Base-by-base conservation (phyloP, 495 filamentous ascomycete species). In the Parathielavia appendiculata region DNA sequence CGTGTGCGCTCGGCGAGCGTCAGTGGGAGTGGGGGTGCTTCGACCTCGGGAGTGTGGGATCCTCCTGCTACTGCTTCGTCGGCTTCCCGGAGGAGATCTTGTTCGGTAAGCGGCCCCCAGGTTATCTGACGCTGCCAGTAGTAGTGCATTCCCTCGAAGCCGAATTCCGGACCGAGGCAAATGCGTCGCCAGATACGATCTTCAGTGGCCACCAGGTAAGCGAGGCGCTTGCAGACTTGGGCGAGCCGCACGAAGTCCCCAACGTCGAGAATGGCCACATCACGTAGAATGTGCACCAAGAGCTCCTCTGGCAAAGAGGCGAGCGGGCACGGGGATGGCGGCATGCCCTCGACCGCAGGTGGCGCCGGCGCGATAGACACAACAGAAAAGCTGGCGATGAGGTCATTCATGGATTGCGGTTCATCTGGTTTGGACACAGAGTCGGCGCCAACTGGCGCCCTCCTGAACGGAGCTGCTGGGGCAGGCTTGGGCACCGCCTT, bases 131-230 rank as follows among this genome's bases (percentile, higher is more conserved):
- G 82, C 14, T 79, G 76, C 74, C 83, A 97, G 52, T 85, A 72
- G 73, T 93, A 95, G 65, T 90, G 86, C 90, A 97, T 96, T 20
- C 82, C 81, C 22, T 69, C 81, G 71, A 97, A 89, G 32, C 91
- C 92, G 63, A 89, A 84, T 68, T 92, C 81, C 11, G 63, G 57
- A 1, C 83, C 83, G 26, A 86, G 69, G 57, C 88, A 90, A 8
- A 97, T 68, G 41, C 85, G 83, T 61, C 83, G 86, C 93, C 93
- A 98, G 62, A 96, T 89, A n/a, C 79, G 77, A 58, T 97, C 88
- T 65, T 97, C 92, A 48, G 87, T 88, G 1, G 81, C 70, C 19
- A 95, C 89, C 30, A 96, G 79, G 67, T 86, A 96, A 40, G 93
- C 90, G 30, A 98, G 75, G 5, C 86, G 81, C 67, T 89, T 92